phyloP scores from a whole-genome alignment of 805 yeast genomes.

The Candida tibetensis region DNA sequence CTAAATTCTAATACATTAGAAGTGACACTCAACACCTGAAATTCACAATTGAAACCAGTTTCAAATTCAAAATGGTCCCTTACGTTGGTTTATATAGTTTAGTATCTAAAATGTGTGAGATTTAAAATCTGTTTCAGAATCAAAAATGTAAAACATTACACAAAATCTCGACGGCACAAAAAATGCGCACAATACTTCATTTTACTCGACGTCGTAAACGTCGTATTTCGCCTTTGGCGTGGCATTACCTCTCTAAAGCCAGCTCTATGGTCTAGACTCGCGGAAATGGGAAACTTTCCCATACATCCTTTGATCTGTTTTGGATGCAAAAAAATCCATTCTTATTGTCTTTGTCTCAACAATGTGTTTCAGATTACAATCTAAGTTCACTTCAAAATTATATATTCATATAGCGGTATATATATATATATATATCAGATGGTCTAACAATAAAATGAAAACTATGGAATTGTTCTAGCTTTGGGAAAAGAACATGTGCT shows the following conservation, averaged over 20 bases:
- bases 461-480: too few species aligned
- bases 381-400: neutral
- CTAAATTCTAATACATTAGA: neutral
- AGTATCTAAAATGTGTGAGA: conserved; percentile 1
- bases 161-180: conserved; percentile 6
- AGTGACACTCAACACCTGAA: neutral
- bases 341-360: neutral
- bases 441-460: too few species aligned
- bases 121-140: conserved; percentile 11
- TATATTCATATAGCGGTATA: too few species aligned
- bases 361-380: too few species aligned
- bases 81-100: conserved; percentile 6
- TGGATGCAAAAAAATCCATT: neutral
- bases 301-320: neutral
- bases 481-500: too few species aligned
- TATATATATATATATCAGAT: too few species aligned
- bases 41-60: conserved; percentile 11
- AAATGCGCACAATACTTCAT: neutral
- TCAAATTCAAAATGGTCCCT: conserved; percentile 3
- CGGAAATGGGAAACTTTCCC: neutral
- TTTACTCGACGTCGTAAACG: neutral
- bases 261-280: neutral
- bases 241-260: neutral
- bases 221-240: neutral
- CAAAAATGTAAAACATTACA: conserved; percentile 15